Percentiles rank a stretch among this genome's conserved stretches.
These are phyloP conservation scores for Schwanniomyces sp. DNA, from an alignment of 805 yeast species.

Conservation along the genomic window DNA sequence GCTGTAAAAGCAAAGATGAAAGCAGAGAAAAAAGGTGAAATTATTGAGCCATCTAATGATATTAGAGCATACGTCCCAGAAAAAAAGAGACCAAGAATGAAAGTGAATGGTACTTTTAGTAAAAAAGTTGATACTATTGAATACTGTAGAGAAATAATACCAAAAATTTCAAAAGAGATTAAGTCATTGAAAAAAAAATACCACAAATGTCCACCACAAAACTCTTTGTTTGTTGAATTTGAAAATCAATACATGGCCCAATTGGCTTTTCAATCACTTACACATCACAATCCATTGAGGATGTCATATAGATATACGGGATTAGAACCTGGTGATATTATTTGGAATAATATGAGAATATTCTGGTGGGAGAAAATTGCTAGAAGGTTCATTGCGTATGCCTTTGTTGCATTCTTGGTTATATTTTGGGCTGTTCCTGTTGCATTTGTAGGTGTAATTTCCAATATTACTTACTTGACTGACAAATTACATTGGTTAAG, in stretches of 20 bases:
- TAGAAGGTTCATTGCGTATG: slow-evolving; percentile 51
- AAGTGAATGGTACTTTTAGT: slow-evolving; percentile 43
- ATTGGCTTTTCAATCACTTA: slow-evolving; percentile 61
- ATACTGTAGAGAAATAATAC: slow-evolving; percentile 56
- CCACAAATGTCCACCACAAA: slow-evolving; percentile 57
- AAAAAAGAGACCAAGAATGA: slow-evolving; percentile 66
- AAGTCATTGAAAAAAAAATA: slow-evolving; percentile 52
- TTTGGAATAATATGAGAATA: slow-evolving; percentile 73
- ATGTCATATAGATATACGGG: slow-evolving; percentile 64
- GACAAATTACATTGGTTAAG: slow-evolving; percentile 68
- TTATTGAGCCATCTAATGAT: slow-evolving; percentile 45
- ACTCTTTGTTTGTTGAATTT: slow-evolving; percentile 77
- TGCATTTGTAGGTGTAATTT: slow-evolving; percentile 93
- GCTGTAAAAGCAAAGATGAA: slow-evolving; percentile 66
- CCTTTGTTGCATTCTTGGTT: slow-evolving; percentile 56
- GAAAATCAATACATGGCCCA: slow-evolving; percentile 76
- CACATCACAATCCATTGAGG: slow-evolving; percentile 66
- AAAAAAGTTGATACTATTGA: slow-evolving; percentile 62
- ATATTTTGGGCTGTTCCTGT: slow-evolving; percentile 97
- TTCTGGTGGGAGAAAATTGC: slow-evolving; percentile 77
- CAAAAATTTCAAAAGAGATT: slow-evolving; percentile 57
- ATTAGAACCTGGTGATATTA: slow-evolving; percentile 59
- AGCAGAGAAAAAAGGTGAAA: slow-evolving; percentile 63
- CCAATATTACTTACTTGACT: slow-evolving; percentile 78
- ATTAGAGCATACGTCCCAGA: slow-evolving; percentile 60